These are phyloP conservation scores for Phaffomyces opuntiae DNA, from an alignment of 805 yeast genomes.

Conservation along the genomic window DNA sequence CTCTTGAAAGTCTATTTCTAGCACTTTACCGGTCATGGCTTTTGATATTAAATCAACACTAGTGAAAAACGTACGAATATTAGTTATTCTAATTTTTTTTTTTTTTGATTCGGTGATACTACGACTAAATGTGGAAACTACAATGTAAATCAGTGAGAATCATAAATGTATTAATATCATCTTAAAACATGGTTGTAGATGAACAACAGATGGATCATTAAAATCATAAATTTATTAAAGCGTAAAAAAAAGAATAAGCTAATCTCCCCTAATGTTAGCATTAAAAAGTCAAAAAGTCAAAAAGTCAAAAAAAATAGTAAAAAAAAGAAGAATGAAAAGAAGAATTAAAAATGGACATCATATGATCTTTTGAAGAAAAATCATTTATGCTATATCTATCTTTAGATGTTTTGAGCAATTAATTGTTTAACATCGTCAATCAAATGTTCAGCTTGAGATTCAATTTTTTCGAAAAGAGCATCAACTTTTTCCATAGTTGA, in stretches of 20 bases:
- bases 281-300: too few species aligned
- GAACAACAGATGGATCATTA: background rate
- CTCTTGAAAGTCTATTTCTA: constrained; percentile 6
- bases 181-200: too few species aligned
- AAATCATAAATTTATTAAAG: background rate
- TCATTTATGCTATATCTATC: too few species aligned
- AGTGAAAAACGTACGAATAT: background rate
- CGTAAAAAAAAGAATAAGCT: background rate
- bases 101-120: too few species aligned
- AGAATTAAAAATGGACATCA: background rate
- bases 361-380: background rate
- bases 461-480: constrained; percentile 15
- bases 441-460: constrained; percentile 12
- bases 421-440: constrained; percentile 9
- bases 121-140: too few species aligned
- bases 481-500: constrained; percentile 9
- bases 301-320: too few species aligned
- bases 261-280: background rate
- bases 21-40: background rate
- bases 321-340: background rate
- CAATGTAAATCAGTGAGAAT: too few species aligned
- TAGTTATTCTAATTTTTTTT: too few species aligned
- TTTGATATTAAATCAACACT: background rate
- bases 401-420: constrained; percentile 8
- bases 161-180: too few species aligned